Conservation (phyloP, 2,329 filamentous ascomycete species). For the Beauveria sp. region DNA sequence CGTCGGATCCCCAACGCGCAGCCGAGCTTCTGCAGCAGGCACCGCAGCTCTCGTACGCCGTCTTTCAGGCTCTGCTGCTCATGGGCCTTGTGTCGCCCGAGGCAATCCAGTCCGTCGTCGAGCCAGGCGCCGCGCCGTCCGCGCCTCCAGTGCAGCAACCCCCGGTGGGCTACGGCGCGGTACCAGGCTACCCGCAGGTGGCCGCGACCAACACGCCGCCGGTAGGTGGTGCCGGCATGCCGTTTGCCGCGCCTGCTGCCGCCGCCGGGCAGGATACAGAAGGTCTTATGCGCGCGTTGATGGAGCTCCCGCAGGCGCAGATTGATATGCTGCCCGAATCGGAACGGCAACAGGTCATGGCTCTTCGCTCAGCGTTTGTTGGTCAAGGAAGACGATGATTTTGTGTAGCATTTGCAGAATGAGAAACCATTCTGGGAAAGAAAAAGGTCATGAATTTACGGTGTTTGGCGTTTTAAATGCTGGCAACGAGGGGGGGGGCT, state of each 20-base stretch:
- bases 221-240: slow-evolving; percentile 31
- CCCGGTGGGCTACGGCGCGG: slow-evolving; percentile 14
- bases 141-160: slow-evolving; percentile 31
- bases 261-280: slow-evolving; percentile 52
- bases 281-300: slow-evolving; percentile 70
- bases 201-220: slow-evolving; percentile 41
- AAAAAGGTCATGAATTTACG: neutral
- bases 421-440: no score
- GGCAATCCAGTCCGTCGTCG: slow-evolving; percentile 73
- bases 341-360: slow-evolving; percentile 72
- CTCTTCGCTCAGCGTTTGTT: slow-evolving; percentile 59
- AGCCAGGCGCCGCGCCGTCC: slow-evolving; percentile 39
- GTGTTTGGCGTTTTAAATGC: slow-evolving; percentile 2
- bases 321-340: slow-evolving; percentile 72
- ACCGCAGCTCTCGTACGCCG: slow-evolving; percentile 86
- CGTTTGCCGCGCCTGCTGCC: slow-evolving; percentile 37
- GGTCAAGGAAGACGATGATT: slow-evolving; percentile 25
- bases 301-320: slow-evolving; percentile 70
- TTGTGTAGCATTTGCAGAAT: neutral
- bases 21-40: slow-evolving; percentile 81
- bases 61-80: slow-evolving; percentile 88
- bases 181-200: slow-evolving; percentile 27
- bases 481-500: neutral
- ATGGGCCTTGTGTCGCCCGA: slow-evolving; percentile 87
- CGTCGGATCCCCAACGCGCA: slow-evolving; percentile 71